Percentiles rank a stretch among this genome's conserved stretches.
These are phyloP conservation scores for Backusella australiensis DNA, from an alignment of 192 early-diverging fungal genomes.

Conservation along the genomic window DNA sequence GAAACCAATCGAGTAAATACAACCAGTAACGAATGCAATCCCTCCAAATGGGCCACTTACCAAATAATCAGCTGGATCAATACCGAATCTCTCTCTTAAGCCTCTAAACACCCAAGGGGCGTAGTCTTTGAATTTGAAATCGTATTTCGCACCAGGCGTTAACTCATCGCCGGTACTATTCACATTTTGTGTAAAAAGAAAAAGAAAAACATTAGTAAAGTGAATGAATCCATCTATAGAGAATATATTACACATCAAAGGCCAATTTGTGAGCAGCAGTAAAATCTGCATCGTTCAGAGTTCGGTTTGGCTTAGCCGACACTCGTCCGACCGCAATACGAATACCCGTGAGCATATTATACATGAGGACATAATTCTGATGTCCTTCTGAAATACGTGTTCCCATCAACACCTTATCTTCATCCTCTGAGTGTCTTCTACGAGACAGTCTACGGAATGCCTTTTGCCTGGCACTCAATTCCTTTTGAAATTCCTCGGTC, in stretches of 20 bases:
- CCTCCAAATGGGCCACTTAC: constrained; percentile 37
- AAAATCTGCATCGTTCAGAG: constrained; percentile 78
- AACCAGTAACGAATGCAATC: background rate
- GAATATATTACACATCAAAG: constrained; percentile 79
- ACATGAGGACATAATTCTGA: constrained; percentile 95
- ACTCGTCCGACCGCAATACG: constrained; percentile 88
- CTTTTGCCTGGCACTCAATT: constrained; percentile 20
- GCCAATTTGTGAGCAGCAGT: constrained; percentile 89
- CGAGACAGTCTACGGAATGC: constrained; percentile 25
- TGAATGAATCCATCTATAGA: background rate
- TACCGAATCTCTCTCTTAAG: constrained; percentile 83
- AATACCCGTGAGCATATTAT: constrained; percentile 97
- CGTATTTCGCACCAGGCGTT: constrained; percentile 90
- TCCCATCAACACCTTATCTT: constrained; percentile 61
- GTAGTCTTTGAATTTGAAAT: constrained; percentile 99
- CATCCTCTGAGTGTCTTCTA: constrained; percentile 20
- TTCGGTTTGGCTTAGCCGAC: constrained; percentile 77
- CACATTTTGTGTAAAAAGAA: background rate
- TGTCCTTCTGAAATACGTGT: constrained; percentile 91
- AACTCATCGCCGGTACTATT: constrained; percentile 88
- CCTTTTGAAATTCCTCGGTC: constrained; percentile 26
- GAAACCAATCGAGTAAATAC: background rate
- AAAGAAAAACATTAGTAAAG: background rate
- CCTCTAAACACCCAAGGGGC: constrained; percentile 96
- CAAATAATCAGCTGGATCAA: constrained; percentile 93